Percentiles rank a stretch among this genome's conserved stretches.
Conservation (phyloP, 371 early-diverging fungal species). For the Rhizopus sp. region DNA sequence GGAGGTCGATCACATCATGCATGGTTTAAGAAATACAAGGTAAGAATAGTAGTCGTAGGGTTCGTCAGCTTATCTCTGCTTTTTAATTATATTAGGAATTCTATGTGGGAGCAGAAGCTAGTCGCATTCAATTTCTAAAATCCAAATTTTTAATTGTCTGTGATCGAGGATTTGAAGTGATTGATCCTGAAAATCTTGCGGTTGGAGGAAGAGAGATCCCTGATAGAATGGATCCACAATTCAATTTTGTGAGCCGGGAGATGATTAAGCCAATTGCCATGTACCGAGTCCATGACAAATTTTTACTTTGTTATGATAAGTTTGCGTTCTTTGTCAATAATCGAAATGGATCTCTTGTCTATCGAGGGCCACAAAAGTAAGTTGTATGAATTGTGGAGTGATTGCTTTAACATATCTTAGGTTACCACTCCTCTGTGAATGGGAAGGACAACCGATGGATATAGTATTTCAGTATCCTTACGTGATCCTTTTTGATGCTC, state of each 20-base stretch:
- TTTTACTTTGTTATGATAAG: conserved; percentile 85
- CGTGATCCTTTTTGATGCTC: conserved; percentile 81
- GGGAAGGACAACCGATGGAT: conserved; percentile 61
- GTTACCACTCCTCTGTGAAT: conserved; percentile 27
- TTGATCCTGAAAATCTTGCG: conserved; percentile 63
- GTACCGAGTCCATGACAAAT: conserved; percentile 66
- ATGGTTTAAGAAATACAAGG: conserved; percentile 45
- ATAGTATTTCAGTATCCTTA: conserved; percentile 79
- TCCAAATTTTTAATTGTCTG: conserved; percentile 79
- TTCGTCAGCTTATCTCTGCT: not conserved
- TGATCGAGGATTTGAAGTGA: conserved; percentile 81
- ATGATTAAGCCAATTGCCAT: conserved; percentile 72
- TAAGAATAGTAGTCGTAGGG: not conserved
- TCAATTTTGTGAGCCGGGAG: conserved; percentile 75
- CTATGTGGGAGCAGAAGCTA: conserved; percentile 80
- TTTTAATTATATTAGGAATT: conserved; percentile 62
- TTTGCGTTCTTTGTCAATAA: conserved; percentile 87
- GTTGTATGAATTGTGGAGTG: not conserved
- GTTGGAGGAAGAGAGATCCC: conserved; percentile 26
- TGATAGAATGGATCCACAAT: conserved; percentile 73
- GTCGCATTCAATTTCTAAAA: conserved; percentile 71
- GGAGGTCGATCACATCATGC: conserved; percentile 40
- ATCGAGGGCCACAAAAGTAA: conserved; percentile 40
- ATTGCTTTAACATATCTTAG: not conserved
- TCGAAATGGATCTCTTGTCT: conserved; percentile 41